phyloP scores from a whole-genome alignment of 176 grass and related monocot genomes.

The Typha latifolia region DNA sequence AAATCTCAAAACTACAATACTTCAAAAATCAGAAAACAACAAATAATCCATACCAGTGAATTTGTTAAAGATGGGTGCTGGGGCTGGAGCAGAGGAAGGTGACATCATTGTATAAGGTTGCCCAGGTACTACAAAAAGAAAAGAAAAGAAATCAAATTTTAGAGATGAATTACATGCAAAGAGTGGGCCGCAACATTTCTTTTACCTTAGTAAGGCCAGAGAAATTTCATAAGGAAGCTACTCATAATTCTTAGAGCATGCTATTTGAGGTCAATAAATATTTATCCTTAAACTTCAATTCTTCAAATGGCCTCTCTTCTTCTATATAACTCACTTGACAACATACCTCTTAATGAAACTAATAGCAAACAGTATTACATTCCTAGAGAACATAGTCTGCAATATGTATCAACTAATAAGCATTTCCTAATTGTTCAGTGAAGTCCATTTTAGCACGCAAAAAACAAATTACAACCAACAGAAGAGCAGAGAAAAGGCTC shows the following conservation, averaged over 20 bases:
- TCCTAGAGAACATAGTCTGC: background rate
- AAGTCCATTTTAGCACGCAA: background rate
- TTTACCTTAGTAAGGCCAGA: background rate
- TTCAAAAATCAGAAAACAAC: background rate
- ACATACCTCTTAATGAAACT: no score
- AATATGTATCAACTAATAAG: no score
- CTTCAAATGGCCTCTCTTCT: no score
- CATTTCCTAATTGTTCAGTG: background rate
- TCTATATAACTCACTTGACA: no score
- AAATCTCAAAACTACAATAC: background rate
- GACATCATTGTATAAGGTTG: slow-evolving; percentile 39
- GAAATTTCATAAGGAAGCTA: background rate
- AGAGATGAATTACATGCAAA: background rate
- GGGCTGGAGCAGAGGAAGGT: slow-evolving; percentile 37
- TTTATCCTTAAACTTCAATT: no score
- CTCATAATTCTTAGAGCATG: background rate
- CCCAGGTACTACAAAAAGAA: slow-evolving; percentile 60
- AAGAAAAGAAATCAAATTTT: background rate
- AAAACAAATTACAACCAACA: background rate
- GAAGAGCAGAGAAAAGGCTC: background rate
- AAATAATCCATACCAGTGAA: slow-evolving; percentile 42
- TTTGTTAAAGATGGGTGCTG: slow-evolving; percentile 38
- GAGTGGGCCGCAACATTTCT: background rate
- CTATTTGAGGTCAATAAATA: no score
- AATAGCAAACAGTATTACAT: no score